A percentile compares a stretch with the other conserved stretches of the same genome.
These are phyloP conservation scores for Fusarium globosum DNA, from an alignment of 2,329 filamentous ascomycete species.

Conservation along the genomic window DNA sequence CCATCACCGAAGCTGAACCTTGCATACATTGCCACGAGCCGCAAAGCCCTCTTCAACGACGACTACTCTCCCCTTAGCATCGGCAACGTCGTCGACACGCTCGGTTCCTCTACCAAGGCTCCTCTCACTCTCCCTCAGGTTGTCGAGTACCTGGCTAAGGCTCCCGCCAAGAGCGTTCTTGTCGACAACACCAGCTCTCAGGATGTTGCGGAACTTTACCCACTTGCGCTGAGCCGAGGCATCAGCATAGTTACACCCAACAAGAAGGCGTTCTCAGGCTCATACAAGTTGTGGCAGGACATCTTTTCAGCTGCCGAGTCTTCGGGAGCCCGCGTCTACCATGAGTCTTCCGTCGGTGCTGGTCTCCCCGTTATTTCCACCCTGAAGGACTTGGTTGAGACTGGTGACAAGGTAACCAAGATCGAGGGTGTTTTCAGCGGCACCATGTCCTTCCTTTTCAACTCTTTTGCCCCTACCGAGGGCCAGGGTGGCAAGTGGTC, in stretches of 20 bases:
- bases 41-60: slow-evolving; percentile 80
- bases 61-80: slow-evolving; percentile 77
- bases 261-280: slow-evolving; percentile 96
- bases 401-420: slow-evolving; percentile 88
- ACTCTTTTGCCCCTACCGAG: slow-evolving; percentile 88
- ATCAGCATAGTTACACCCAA: slow-evolving; percentile 96
- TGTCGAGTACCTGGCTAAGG: slow-evolving; percentile 79
- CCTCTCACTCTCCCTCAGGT: slow-evolving; percentile 77
- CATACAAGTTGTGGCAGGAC: slow-evolving; percentile 83
- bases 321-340: slow-evolving; percentile 85
- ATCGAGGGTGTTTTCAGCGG: slow-evolving; percentile 98
- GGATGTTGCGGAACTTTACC: slow-evolving; percentile 85
- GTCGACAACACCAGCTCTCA: slow-evolving; percentile 97
- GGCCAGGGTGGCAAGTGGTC: slow-evolving; percentile 85
- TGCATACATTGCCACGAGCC: slow-evolving; percentile 87
- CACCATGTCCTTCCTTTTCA: slow-evolving; percentile 98
- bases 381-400: slow-evolving; percentile 91
- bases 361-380: slow-evolving; percentile 94
- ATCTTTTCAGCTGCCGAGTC: slow-evolving; percentile 81
- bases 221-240: slow-evolving; percentile 80
- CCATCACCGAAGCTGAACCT: slow-evolving; percentile 78
- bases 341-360: slow-evolving; percentile 94
- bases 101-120: slow-evolving; percentile 71
- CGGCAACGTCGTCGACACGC: slow-evolving; percentile 68
- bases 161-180: slow-evolving; percentile 82